Evolutionary conservation across 2,329 filamentous ascomycete species (phyloP), one percentile per base, ranked within the genome.

Genomic region (Colletotrichum theobromicola): DNA sequence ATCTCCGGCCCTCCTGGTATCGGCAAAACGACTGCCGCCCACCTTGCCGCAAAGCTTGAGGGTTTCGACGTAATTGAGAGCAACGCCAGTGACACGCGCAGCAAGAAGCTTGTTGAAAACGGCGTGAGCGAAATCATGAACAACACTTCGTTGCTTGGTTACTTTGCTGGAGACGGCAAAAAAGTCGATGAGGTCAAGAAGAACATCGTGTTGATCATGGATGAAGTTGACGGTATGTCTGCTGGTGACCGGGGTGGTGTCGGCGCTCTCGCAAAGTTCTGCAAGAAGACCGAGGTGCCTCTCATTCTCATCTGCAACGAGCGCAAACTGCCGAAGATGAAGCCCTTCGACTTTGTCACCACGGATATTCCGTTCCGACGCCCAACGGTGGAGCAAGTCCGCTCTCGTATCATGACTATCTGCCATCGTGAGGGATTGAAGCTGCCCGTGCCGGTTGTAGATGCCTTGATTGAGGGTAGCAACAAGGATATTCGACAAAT

Each of bases 281-380:
- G 96, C 88, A 98, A 94, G 86, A 98, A 98, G 88, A 97, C 96
- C 0, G 93, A 97, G 78, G 92, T 99, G 28, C 97, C 97, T 1
- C 93, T 99, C 82, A 98, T 99, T 78, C 89, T 99, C 69, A 98
- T 99, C 79, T 99, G 97, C 90, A 99, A 99, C 83, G 97, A 99
- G 81, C 93, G 97, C 78, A 93, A 90, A 77, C 87, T 96, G 76
- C 97, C 94, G 34, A 99, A 99, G 89, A 99, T 99, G 97, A 98
- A 96, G 85, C 97, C 97, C 1, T 99, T 99, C 81, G 96, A 98
- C 82, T 91, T 92, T 79, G 93, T 94, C 67, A 93, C 95, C 4
- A 96, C 91, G 80, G 96, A 98, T 77, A 86, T 99, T 76, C 92
- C 93, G 57, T 99, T 99, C 88, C 92, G 94, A 80, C 92, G 96